These are phyloP conservation scores for Anisodus tanguticus DNA, from an alignment of 257 asterid genomes.

Conservation along the genomic window DNA sequence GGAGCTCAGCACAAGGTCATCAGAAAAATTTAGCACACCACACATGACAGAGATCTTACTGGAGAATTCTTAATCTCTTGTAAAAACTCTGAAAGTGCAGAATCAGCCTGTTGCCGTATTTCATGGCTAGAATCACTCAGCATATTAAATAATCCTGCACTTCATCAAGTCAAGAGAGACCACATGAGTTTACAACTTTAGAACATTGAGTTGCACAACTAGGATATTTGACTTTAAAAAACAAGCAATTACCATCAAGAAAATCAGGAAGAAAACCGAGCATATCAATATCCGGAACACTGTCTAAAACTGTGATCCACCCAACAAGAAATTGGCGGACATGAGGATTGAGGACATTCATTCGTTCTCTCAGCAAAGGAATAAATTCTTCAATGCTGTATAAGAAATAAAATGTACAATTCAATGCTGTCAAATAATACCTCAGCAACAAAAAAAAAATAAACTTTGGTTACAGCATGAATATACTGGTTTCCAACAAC, in stretches of 20 bases:
- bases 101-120: constrained; percentile 99
- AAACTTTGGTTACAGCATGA: background rate
- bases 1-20: background rate
- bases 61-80: constrained; percentile 99
- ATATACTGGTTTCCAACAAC: constrained; percentile 12
- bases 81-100: constrained; percentile 98
- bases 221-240: constrained; percentile 25
- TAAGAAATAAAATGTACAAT: constrained; percentile 29
- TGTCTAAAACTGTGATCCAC: constrained; percentile 98
- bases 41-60: constrained; percentile 58
- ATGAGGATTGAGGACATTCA: constrained; percentile 94
- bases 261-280: constrained; percentile 99
- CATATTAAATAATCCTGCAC: constrained; percentile 95
- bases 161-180: constrained; percentile 29
- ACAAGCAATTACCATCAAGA: constrained; percentile 80
- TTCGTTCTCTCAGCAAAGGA: constrained; percentile 91
- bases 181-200: background rate
- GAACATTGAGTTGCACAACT: constrained; percentile 12
- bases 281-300: constrained; percentile 99
- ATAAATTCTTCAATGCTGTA: constrained; percentile 98
- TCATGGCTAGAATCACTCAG: constrained; percentile 97
- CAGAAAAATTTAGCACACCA: background rate
- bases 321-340: constrained; percentile 99
- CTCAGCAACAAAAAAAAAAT: background rate
- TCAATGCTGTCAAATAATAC: constrained; percentile 11